Evolutionary conservation across 202 grass and related monocot species (phyloP).

Genomic region (Zizania palustris): DNA sequence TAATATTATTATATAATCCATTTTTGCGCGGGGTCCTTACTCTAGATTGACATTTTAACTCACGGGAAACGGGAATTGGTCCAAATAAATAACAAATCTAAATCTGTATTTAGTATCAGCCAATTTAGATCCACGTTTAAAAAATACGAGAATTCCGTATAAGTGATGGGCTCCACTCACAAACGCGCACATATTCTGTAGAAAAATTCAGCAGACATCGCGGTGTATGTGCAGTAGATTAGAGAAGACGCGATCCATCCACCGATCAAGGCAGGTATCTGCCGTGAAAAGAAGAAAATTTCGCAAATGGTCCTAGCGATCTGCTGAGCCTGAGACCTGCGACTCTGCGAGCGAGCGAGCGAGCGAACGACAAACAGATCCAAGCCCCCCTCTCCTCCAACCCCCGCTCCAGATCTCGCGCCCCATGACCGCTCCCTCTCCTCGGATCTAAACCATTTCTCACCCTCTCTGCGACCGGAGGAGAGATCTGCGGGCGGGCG

Average conservation of each 20-base stretch:
- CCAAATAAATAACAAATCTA: too few species aligned
- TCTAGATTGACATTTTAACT: too few species aligned
- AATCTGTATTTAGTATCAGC: too few species aligned
- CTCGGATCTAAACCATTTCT: conserved; percentile 63
- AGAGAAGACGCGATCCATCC: background rate
- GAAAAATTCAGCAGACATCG: background rate
- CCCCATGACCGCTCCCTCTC: conserved; percentile 40
- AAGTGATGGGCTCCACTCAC: background rate
- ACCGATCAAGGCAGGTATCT: conserved; percentile 33
- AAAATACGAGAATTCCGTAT: too few species aligned
- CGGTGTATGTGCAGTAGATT: background rate
- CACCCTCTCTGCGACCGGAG: conserved; percentile 30
- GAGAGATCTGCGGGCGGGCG: conserved; percentile 39
- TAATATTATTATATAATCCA: too few species aligned
- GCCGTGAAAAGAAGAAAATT: background rate
- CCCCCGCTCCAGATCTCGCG: conserved; percentile 38
- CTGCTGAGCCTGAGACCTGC: conserved; percentile 27
- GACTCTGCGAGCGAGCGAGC: conserved; percentile 6
- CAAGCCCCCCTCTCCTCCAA: conserved; percentile 38
- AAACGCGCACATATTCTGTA: background rate
- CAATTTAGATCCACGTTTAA: too few species aligned
- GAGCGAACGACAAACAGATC: conserved; percentile 34
- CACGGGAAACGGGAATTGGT: too few species aligned
- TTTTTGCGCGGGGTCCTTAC: too few species aligned
- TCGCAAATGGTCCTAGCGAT: conserved; percentile 43